Conservation (phyloP, 805 yeast genomes). For the Ogataea paradorogensis region DNA sequence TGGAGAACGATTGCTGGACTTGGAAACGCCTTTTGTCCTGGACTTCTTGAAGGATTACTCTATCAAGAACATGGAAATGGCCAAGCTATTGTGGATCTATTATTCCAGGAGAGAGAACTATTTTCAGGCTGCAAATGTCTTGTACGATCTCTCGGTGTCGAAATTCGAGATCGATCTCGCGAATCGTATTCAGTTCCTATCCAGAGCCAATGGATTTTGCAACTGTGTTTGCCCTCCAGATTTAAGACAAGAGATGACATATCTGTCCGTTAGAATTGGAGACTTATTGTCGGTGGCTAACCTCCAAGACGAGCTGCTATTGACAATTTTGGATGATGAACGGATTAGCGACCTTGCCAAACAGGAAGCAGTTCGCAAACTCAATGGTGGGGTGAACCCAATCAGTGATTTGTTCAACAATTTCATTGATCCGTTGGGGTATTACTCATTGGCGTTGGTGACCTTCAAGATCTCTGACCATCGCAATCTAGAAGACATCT, state of each 20-base stretch:
- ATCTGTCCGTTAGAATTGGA: slow-evolving; percentile 63
- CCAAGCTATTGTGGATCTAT: slow-evolving; percentile 84
- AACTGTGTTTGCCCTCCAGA: slow-evolving; percentile 78
- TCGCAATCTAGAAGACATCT: slow-evolving; percentile 78
- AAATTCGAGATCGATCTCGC: slow-evolving; percentile 64
- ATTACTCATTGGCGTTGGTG: slow-evolving; percentile 73
- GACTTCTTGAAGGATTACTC: slow-evolving; percentile 73
- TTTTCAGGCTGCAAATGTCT: slow-evolving; percentile 78
- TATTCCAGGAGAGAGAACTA: slow-evolving; percentile 79
- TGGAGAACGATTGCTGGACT: slow-evolving; percentile 70
- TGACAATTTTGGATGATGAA: slow-evolving; percentile 48
- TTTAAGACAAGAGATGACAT: slow-evolving; percentile 72
- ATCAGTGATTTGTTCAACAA: slow-evolving; percentile 81
- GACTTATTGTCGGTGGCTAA: slow-evolving; percentile 85
- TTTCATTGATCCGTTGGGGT: slow-evolving; percentile 84
- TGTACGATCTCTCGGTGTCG: slow-evolving; percentile 70
- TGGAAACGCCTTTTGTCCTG: slow-evolving; percentile 78
- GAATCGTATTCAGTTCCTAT: slow-evolving; percentile 80
- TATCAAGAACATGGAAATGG: slow-evolving; percentile 61
- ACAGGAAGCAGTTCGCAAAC: slow-evolving; percentile 45
- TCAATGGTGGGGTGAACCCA: slow-evolving; percentile 64
- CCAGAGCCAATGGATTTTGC: slow-evolving; percentile 91
- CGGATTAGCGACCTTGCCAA: slow-evolving; percentile 50
- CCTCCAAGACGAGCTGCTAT: slow-evolving; percentile 67
- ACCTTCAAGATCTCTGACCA: slow-evolving; percentile 83